Conservation (phyloP, 257 asterid species). For the Misopates orontium region DNA sequence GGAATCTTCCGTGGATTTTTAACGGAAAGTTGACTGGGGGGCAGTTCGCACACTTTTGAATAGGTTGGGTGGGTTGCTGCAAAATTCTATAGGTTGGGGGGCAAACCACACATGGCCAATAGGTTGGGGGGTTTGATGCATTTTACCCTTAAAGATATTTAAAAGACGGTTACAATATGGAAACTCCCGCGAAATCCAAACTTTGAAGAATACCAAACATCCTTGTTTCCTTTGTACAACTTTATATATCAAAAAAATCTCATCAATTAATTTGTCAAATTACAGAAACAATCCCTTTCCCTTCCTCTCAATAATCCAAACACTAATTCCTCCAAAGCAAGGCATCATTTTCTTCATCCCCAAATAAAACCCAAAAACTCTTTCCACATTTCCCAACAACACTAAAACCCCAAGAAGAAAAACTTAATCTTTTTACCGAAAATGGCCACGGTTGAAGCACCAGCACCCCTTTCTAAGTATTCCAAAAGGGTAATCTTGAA, state of each 20-base stretch:
- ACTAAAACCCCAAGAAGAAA: constrained; percentile 23
- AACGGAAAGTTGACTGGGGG: too few relatives aligned
- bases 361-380: constrained; percentile 33
- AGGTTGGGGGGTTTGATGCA: too few relatives aligned
- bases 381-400: constrained; percentile 22
- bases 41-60: too few relatives aligned
- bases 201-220: constrained; percentile 62
- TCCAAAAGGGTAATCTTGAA: constrained; percentile 63
- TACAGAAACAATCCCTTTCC: constrained; percentile 56
- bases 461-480: constrained; percentile 45
- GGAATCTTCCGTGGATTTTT: too few relatives aligned
- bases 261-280: constrained; percentile 2
- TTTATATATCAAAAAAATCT: not conserved
- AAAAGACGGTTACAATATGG: constrained; percentile 26
- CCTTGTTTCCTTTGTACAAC: not conserved
- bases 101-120: too few relatives aligned
- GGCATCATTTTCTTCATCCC: constrained; percentile 37
- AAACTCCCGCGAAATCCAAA: constrained; percentile 70
- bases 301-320: constrained; percentile 35
- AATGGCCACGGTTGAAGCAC: constrained; percentile 51
- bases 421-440: constrained; percentile 9
- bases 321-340: constrained; percentile 48
- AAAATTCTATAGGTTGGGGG: too few relatives aligned
- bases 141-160: too few relatives aligned
- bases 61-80: too few relatives aligned